phyloP scores from a whole-genome alignment of 495 filamentous ascomycete genomes.

The Neurospora africana region DNA sequence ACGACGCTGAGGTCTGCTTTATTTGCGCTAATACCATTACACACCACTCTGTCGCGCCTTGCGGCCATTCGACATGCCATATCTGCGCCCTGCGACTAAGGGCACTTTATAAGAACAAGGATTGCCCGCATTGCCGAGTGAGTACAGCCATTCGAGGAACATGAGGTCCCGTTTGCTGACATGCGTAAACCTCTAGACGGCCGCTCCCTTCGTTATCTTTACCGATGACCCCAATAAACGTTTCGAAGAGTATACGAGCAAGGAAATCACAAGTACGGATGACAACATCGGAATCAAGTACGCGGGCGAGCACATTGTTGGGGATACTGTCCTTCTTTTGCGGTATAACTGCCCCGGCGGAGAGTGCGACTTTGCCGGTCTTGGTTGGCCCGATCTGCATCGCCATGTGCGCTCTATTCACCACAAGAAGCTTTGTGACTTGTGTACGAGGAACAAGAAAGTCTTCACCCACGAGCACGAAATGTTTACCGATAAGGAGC shows the following conservation, averaged over 20 bases:
- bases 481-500: slow-evolving; percentile 71
- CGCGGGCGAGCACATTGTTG: slow-evolving; percentile 73
- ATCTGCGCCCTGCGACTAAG: slow-evolving; percentile 84
- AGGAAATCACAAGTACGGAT: slow-evolving; percentile 64
- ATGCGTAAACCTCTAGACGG: slow-evolving; percentile 40
- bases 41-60: slow-evolving; percentile 79
- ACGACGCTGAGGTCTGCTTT: slow-evolving; percentile 81
- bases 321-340: slow-evolving; percentile 78
- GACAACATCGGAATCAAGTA: slow-evolving; percentile 83
- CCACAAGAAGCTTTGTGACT: slow-evolving; percentile 84
- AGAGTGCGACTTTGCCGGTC: slow-evolving; percentile 77
- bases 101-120: slow-evolving; percentile 89
- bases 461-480: slow-evolving; percentile 98
- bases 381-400: slow-evolving; percentile 89
- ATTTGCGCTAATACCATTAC: slow-evolving; percentile 85
- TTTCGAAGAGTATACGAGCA: slow-evolving; percentile 67
- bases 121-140: slow-evolving; percentile 89
- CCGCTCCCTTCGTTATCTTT: slow-evolving; percentile 79
- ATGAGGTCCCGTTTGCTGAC: slow-evolving; percentile 4
- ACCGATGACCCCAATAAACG: slow-evolving; percentile 70
- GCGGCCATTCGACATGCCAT: slow-evolving; percentile 92
- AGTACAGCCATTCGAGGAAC: slow-evolving; percentile 15
- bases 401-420: slow-evolving; percentile 76
- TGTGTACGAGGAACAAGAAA: slow-evolving; percentile 92
- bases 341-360: slow-evolving; percentile 88